phyloP scores from a whole-genome alignment of 306 rosid species.

The Rosa multiflora region DNA sequence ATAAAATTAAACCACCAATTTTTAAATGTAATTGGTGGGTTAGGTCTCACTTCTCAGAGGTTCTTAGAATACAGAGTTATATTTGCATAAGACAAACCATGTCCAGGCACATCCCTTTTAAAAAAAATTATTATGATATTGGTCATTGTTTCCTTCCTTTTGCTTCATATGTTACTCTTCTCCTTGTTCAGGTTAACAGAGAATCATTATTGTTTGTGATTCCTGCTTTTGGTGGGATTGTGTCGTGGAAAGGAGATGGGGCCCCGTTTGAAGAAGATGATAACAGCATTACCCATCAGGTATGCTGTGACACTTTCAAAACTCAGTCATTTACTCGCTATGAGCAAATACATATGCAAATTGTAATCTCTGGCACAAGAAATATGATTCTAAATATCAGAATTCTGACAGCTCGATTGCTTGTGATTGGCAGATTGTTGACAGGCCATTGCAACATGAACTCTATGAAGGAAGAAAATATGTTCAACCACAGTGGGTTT shows the following conservation, averaged over 20 bases:
- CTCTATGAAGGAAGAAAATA: slow-evolving; percentile 69
- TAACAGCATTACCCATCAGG: slow-evolving; percentile 84
- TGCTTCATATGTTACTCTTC: not conserved
- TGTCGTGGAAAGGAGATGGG: slow-evolving; percentile 93
- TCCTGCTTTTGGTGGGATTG: slow-evolving; percentile 91
- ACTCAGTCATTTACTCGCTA: not conserved
- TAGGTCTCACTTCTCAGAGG: not conserved
- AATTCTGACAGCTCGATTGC: slow-evolving; percentile 20
- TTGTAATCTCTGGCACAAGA: not conserved
- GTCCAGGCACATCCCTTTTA: not conserved
- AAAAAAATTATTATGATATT: too few relatives aligned
- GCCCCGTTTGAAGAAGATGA: slow-evolving; percentile 81
- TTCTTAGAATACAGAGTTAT: too few relatives aligned
- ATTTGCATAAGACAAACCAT: not conserved
- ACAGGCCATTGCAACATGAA: slow-evolving; percentile 70
- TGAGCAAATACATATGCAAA: not conserved
- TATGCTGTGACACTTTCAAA: slow-evolving; percentile 13
- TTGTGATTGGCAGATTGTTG: slow-evolving; percentile 66
- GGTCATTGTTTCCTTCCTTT: not conserved
- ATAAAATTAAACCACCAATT: not conserved
- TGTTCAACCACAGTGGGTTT: slow-evolving; percentile 97
- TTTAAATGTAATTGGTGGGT: not conserved
- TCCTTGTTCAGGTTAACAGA: slow-evolving; percentile 66
- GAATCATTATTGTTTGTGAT: slow-evolving; percentile 82
- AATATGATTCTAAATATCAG: not conserved